Evolutionary conservation across 495 filamentous ascomycete genomes (phyloP).

Genomic region (Penicillium canescens): DNA sequence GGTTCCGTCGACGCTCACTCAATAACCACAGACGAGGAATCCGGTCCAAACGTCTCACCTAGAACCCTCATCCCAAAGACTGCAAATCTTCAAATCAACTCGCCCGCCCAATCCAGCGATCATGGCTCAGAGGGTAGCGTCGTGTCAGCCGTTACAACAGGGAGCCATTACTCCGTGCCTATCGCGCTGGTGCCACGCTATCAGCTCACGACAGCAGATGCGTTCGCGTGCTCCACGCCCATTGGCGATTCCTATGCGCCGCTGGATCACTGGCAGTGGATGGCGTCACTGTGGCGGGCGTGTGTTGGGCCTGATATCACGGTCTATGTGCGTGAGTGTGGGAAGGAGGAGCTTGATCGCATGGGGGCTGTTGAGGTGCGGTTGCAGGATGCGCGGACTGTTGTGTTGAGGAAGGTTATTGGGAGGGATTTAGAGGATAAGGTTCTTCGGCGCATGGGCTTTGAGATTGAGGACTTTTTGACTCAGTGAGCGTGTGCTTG

Average conservation of each 20-base stretch:
- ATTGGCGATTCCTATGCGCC: conserved; percentile 77
- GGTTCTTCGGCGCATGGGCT: conserved; percentile 68
- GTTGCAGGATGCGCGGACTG: conserved; percentile 50
- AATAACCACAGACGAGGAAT: conserved; percentile 19
- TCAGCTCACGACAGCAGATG: conserved; percentile 73
- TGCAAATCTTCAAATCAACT: conserved; percentile 29
- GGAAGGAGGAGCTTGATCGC: conserved; percentile 47
- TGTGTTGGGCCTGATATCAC: conserved; percentile 86
- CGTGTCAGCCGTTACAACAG: conserved; percentile 19
- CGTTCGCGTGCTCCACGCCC: conserved; percentile 68
- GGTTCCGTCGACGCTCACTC: conserved; percentile 6
- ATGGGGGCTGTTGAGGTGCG: conserved; percentile 51
- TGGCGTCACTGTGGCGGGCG: conserved; percentile 90
- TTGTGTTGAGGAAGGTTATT: conserved; percentile 57
- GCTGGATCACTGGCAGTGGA: conserved; percentile 97
- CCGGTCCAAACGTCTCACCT: conserved; percentile 29
- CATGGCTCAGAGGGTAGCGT: conserved; percentile 26
- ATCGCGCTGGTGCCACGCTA: conserved; percentile 77
- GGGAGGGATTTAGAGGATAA: conserved; percentile 59
- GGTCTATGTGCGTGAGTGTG: conserved; percentile 55
- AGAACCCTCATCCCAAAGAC: conserved; percentile 39
- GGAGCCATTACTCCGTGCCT: conserved; percentile 40
- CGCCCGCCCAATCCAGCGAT: conserved; percentile 29
- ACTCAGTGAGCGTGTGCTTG: conserved; percentile 27
- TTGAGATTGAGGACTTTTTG: conserved; percentile 84